phyloP scores from a whole-genome alignment of 1,284 basidiomycete species.

The Fistulina hepatica region DNA sequence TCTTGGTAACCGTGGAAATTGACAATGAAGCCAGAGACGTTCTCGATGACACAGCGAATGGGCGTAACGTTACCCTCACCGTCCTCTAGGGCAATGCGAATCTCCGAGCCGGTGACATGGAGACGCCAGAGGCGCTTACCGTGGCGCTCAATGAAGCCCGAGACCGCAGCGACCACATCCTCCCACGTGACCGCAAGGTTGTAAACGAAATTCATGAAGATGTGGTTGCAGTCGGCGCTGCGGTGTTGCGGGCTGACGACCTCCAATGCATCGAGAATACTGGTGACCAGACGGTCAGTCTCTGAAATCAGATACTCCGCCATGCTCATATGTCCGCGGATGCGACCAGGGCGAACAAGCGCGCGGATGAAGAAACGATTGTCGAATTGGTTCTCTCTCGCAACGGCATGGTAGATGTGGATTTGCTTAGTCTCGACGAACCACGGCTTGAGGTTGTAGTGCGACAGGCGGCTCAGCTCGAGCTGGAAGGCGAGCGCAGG shows the following conservation, averaged over 20 bases:
- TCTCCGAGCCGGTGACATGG: constrained; percentile 96
- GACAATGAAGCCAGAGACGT: constrained; percentile 97
- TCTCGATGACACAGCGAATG: constrained; percentile 96
- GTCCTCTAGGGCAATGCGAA: constrained; percentile 91
- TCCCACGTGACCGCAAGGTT: constrained; percentile 92
- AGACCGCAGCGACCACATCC: constrained; percentile 90
- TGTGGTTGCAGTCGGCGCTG: constrained; percentile 91
- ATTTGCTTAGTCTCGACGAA: constrained; percentile 93
- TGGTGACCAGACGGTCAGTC: constrained; percentile 93
- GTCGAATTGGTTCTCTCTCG: constrained; percentile 93
- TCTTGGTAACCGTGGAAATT: constrained; percentile 99
- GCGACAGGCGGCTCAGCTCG: constrained; percentile 90
- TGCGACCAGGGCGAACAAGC: constrained; percentile 89
- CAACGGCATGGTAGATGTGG: constrained; percentile 94
- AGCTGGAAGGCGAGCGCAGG: constrained; percentile 98
- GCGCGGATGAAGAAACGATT: constrained; percentile 97
- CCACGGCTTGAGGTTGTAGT: constrained; percentile 93
- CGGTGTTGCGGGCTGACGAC: constrained; percentile 80
- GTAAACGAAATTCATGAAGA: constrained; percentile 98
- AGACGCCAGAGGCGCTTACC: constrained; percentile 97
- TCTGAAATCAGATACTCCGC: constrained; percentile 97
- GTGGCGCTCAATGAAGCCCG: constrained; percentile 96
- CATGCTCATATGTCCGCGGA: constrained; percentile 84
- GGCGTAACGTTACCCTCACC: constrained; percentile 87
- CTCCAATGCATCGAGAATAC: constrained; percentile 90